Evolutionary conservation across 202 grass and related monocot genomes (phyloP), one percentile per base, ranked within the genome.

Genomic region (Carex arenaria): DNA sequence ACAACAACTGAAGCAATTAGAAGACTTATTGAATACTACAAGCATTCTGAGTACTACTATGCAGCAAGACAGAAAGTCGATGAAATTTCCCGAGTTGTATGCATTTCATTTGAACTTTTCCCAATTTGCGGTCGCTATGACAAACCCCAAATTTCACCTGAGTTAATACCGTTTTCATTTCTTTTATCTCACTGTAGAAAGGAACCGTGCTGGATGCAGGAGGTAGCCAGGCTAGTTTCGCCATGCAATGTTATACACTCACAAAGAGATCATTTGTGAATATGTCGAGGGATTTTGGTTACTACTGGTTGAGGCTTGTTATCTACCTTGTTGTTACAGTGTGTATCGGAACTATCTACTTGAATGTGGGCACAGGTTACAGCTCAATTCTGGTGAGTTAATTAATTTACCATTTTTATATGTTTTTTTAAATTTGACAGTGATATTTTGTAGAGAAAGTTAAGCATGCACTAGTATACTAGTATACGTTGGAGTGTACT

Each of bases 251-350:
- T 22, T 90, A 75, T 80, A 93, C 86, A 1, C 80, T 98, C 38
- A 98, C 91, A 0, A 93, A 88, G 82, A 80, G 95, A 68, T 98
- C 95, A 7, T 95, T 98, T 71, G 60, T 90, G 19, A 98, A 98
- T 79, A 98, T 98, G 95, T 90, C 92, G 0, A 89, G 95, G 36
- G 95, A 98, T 79, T 98, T 98, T 23, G 95, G 95, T 18, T 98
- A 98, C 69, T 98, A 98, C 87, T 98, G 95, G 95, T 69, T 98
- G 85, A 91, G 95, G 85, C 90, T 98, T 57, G 76, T 93, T 56
- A 98, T 98, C 55, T 98, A 98, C 83, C 81, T 98, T 72, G 80
- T 98, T 32, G 95, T 98, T 73, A 93, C 92, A 38, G 20, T 98
- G 23, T 98, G 95, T 78, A 98, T 98, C 22, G 95, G 95, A 31